Evolutionary conservation across 345 rosid genomes (phyloP).

Genomic region (Gossypium herbaceum): DNA sequence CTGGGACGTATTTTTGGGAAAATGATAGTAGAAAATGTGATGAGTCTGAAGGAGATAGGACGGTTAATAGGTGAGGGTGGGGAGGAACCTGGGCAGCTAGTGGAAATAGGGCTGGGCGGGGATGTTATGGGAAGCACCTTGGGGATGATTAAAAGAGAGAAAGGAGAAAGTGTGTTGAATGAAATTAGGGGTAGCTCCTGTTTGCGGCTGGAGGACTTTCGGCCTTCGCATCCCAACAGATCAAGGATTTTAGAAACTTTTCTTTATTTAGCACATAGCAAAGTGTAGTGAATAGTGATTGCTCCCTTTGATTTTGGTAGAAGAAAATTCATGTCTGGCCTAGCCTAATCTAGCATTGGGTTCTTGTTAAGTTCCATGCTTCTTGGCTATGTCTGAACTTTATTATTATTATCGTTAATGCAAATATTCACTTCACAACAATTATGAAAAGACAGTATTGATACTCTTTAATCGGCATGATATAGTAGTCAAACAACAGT

Average conservation of each 20-base stretch:
- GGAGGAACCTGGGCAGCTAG: constrained; percentile 58
- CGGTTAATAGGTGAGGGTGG: constrained; percentile 58
- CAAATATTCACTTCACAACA: too few species aligned
- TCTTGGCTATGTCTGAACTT: too few species aligned
- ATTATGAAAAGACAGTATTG: too few species aligned
- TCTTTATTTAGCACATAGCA: constrained; percentile 29
- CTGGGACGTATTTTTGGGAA: constrained; percentile 64
- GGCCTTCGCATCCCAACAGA: constrained; percentile 47
- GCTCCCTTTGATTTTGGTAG: constrained; percentile 30
- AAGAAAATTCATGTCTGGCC: constrained; percentile 20
- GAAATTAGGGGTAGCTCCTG: constrained; percentile 52
- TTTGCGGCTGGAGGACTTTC: constrained; percentile 65
- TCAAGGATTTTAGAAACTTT: constrained; percentile 72
- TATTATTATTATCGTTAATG: too few species aligned
- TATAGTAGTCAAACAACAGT: too few species aligned
- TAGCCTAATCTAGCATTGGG: too few species aligned
- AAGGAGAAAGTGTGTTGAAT: constrained; percentile 50
- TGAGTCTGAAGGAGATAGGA: constrained; percentile 53
- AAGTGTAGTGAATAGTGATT: constrained; percentile 24
- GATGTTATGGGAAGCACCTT: constrained; percentile 80
- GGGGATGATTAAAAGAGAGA: constrained; percentile 52
- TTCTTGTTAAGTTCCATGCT: too few species aligned
- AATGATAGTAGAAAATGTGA: constrained; percentile 43
- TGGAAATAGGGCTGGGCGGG: constrained; percentile 66
- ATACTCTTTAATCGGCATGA: too few species aligned